phyloP scores from a whole-genome alignment of 805 yeast species.

The Saturnispora saitoi region DNA sequence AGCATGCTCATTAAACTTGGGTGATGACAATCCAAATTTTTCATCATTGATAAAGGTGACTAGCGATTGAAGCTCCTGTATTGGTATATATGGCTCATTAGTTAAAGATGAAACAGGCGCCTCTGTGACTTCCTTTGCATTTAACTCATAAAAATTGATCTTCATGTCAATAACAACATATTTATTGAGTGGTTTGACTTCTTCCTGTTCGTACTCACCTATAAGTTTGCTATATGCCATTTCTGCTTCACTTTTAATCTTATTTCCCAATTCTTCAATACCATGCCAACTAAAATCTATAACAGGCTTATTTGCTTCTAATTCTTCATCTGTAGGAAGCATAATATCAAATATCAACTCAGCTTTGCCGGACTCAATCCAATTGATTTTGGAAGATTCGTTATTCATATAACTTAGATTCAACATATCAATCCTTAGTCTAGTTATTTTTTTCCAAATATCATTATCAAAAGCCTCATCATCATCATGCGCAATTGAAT shows the following conservation, averaged over 20 bases:
- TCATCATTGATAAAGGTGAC: conserved; percentile 51
- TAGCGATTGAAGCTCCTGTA: conserved; percentile 52
- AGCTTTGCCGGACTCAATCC: conserved; percentile 65
- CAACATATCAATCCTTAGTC: conserved; percentile 34
- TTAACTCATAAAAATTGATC: conserved; percentile 53
- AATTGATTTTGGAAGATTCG: conserved; percentile 44
- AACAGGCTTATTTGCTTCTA: conserved; percentile 11
- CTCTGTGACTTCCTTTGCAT: conserved; percentile 43
- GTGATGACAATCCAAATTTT: conserved; percentile 24
- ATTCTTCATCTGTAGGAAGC: conserved; percentile 46
- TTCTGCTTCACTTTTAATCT: conserved; percentile 5
- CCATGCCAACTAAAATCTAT: conserved; percentile 16
- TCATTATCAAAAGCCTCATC: conserved; percentile 12
- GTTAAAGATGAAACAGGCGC: conserved; percentile 44
- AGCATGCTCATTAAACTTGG: conserved; percentile 4
- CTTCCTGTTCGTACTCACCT: not conserved
- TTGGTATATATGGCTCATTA: conserved; percentile 46
- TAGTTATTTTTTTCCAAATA: conserved; percentile 44
- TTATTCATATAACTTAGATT: conserved; percentile 26
- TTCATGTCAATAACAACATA: conserved; percentile 64
- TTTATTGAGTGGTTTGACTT: conserved; percentile 25
- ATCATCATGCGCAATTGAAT: conserved; percentile 8
- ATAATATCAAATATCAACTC: conserved; percentile 66
- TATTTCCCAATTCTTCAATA: conserved; percentile 10
- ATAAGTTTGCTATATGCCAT: conserved; percentile 8